Evolutionary conservation across 2,329 filamentous ascomycete species (phyloP).

Genomic region (Aspergillus fijiensis): DNA sequence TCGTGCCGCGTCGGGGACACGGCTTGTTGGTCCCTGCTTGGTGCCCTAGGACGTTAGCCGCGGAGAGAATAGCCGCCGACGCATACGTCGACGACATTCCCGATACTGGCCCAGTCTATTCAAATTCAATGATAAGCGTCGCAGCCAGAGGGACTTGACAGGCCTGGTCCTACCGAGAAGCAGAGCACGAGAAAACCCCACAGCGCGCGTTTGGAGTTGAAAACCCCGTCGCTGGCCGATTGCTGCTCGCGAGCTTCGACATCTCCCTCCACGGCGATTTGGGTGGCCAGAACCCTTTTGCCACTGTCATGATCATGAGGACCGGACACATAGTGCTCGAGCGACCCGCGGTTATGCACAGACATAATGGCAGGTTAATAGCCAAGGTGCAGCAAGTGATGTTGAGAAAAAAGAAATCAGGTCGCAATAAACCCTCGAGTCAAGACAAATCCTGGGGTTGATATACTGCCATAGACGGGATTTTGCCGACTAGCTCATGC

Average conservation of each 20-base stretch:
- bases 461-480: no score
- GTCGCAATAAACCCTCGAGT: no score
- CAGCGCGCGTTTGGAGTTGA: slow-evolving; percentile 13
- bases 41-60: slow-evolving; percentile 14
- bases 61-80: slow-evolving; percentile 14
- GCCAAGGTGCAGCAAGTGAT: no score
- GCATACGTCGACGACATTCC: slow-evolving; percentile 17
- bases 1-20: slow-evolving; percentile 13
- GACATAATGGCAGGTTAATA: no score
- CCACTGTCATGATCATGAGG: neutral
- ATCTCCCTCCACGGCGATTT: neutral
- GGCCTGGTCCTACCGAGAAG: slow-evolving; percentile 11
- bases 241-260: neutral
- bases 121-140: neutral
- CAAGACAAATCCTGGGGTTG: no score
- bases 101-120: neutral
- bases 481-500: no score
- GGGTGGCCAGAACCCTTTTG: neutral
- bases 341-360: no score
- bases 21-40: slow-evolving; percentile 12
- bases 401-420: no score
- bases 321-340: no score
- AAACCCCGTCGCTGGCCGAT: neutral
- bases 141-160: no score
- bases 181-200: slow-evolving; percentile 19